Conservation (phyloP, 148 eudicot species). For the Rhododendron kiyosumense region DNA sequence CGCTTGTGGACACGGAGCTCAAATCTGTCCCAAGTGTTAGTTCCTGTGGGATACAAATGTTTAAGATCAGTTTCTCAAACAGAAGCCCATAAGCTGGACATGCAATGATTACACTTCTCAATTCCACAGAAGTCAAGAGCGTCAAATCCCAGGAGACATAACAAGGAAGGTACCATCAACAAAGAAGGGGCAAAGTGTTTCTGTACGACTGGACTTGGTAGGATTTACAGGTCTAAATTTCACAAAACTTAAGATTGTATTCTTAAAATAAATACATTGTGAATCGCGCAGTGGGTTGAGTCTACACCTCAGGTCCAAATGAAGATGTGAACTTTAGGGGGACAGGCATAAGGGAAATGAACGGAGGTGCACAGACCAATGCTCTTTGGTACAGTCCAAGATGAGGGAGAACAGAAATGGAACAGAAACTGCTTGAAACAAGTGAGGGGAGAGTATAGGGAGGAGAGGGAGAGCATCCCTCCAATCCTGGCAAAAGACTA, state of each 20-base stretch:
- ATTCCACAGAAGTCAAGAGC: not conserved
- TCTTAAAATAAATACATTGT: not conserved
- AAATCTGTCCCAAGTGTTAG: conserved; percentile 69
- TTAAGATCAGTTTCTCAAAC: not conserved
- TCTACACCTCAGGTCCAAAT: not conserved
- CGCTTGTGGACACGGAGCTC: conserved; percentile 85
- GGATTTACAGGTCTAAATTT: not conserved
- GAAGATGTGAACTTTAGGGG: not conserved
- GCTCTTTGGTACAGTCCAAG: not conserved
- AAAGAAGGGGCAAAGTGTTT: not conserved
- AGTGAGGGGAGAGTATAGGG: not conserved
- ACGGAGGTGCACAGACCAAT: not conserved
- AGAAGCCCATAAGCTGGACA: not conserved
- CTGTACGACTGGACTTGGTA: not conserved
- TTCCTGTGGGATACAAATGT: conserved; percentile 27
- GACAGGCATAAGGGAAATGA: not conserved
- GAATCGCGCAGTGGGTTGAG: not conserved
- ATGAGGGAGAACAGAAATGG: not conserved
- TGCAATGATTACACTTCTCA: not conserved
- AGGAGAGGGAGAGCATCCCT: not conserved
- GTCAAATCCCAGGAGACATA: not conserved
- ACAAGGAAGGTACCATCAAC: not conserved
- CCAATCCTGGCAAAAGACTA: not conserved
- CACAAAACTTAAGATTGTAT: not conserved
- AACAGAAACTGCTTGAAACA: not conserved